Base-by-base conservation (phyloP, 306 rosid genomes). In the Erythrophleum fordii region DNA sequence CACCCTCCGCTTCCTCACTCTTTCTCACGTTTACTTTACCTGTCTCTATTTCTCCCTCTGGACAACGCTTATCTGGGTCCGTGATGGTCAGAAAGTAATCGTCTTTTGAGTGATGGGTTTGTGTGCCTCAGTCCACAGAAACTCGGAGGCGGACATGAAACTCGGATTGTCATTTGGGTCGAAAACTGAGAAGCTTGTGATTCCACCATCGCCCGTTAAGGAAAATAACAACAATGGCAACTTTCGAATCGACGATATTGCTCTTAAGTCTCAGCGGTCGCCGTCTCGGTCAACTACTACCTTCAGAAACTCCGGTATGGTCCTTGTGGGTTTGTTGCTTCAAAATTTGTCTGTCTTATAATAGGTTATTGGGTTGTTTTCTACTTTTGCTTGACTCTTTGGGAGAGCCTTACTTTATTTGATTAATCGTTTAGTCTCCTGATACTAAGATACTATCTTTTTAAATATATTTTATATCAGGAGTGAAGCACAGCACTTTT, bases 101-200 rank as follows among this genome's bases (percentile, higher is more conserved):
- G 31, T 51, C 77, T 65, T 81, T 86, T 42, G 49, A 80, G 77
- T 80, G 17, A 95, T 95, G 97, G 99, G 98, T 83, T 89, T 91
- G 1, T 95, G 96, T 80, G 87, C 71, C 69, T 91, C 99, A 22
- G 37, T 86, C 45, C 86, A 86, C 51, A 83, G 83, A 80, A 87
- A 85, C 76, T 51, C 89, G 8, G 90, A 87, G 69, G 75, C 89
- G 25, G 90, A 88, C 80, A 80, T 87, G 94, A 91, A 89, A 69
- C 80, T 90, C 67, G 78, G 85, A 23, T 34, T 82, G 64, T 83
- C 96, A 2, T 80, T 86, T 60, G 87, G 86, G 74, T 89, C 97
- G 56, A 89, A 87, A 84, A 79, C 86, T 37, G 87, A 83, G 60
- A 87, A 82, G 20, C 83, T 88, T 35, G 86, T 55, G 65, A 85